These are phyloP conservation scores for Umbilicus rupestris DNA, from an alignment of 164 flowering plant genomes.

Conservation along the genomic window DNA sequence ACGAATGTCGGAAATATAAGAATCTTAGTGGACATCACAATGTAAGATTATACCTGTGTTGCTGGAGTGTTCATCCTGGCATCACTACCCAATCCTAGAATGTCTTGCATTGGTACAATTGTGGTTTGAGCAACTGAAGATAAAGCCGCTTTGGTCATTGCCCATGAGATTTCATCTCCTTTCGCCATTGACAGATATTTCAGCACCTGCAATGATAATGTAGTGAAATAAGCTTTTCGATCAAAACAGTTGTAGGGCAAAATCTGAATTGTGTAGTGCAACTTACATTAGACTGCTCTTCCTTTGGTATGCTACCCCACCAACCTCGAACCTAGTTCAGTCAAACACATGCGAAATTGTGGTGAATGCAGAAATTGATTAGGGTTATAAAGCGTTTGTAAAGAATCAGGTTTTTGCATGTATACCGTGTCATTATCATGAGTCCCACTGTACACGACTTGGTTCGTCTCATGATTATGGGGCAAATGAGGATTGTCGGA, in stretches of 20 bases:
- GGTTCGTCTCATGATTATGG: conserved; percentile 84
- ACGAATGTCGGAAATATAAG: not conserved
- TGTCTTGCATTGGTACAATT: conserved; percentile 85
- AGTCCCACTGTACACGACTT: conserved; percentile 96
- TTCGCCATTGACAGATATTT: conserved; percentile 45
- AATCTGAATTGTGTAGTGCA: not conserved
- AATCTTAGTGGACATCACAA: not conserved
- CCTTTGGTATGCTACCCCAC: conserved; percentile 67
- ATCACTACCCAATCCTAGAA: conserved; percentile 70
- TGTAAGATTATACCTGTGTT: conserved; percentile 56
- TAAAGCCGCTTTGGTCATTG: conserved; percentile 41
- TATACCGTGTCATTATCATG: conserved; percentile 99
- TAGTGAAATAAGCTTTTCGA: not conserved
- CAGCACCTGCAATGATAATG: conserved; percentile 41
- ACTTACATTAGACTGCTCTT: conserved; percentile 68
- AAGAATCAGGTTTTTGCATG: not conserved
- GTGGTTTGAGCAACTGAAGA: conserved; percentile 82
- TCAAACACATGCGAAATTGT: not conserved
- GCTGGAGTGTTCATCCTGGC: conserved; percentile 97
- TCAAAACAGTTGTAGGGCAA: not conserved
- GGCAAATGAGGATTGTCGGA: conserved; percentile 86
- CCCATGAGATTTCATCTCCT: conserved; percentile 64
- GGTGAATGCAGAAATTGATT: not conserved
- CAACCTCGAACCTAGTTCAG: conserved; percentile 57
- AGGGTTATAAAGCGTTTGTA: not conserved